Conservation (phyloP, 2,329 filamentous ascomycete species). For the Trichoderma harzianum region DNA sequence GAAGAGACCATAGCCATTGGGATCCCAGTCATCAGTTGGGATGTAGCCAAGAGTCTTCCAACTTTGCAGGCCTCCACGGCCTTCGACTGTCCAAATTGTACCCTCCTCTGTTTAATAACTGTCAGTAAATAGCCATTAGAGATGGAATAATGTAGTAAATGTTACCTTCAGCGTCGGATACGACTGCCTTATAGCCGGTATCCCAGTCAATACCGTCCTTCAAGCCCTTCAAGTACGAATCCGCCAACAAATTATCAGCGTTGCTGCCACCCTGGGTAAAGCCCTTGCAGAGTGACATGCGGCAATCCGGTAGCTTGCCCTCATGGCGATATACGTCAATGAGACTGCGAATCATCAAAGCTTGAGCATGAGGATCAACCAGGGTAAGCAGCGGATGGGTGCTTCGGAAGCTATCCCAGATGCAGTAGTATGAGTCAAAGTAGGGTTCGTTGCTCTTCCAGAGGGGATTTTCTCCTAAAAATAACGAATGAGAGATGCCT, state of each 20-base stretch:
- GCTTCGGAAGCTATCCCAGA: conserved; percentile 72
- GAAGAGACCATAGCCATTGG: conserved; percentile 58
- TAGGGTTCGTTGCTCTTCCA: conserved; percentile 71
- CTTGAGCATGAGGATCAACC: conserved; percentile 64
- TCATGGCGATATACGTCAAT: conserved; percentile 69
- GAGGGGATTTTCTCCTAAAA: conserved; percentile 63
- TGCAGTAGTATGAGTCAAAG: conserved; percentile 65
- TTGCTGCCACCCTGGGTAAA: conserved; percentile 76
- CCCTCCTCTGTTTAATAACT: conserved; percentile 35
- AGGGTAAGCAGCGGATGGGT: conserved; percentile 70
- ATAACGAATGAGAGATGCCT: background rate
- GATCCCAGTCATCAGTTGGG: conserved; percentile 64
- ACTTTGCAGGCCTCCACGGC: conserved; percentile 65
- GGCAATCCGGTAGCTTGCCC: conserved; percentile 69
- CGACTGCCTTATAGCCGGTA: conserved; percentile 66
- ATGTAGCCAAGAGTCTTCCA: conserved; percentile 74
- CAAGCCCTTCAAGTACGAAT: conserved; percentile 69
- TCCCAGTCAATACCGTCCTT: conserved; percentile 63
- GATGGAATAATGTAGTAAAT: conserved; percentile 35
- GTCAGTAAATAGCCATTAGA: background rate
- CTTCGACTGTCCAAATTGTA: conserved; percentile 65
- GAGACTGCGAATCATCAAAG: conserved; percentile 66
- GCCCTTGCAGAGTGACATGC: conserved; percentile 74
- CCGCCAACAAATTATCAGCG: conserved; percentile 67
- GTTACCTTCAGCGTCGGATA: conserved; percentile 66